These are phyloP conservation scores for Pyrenophora seminiperda DNA, from an alignment of 2,329 filamentous ascomycete species.

Conservation along the genomic window DNA sequence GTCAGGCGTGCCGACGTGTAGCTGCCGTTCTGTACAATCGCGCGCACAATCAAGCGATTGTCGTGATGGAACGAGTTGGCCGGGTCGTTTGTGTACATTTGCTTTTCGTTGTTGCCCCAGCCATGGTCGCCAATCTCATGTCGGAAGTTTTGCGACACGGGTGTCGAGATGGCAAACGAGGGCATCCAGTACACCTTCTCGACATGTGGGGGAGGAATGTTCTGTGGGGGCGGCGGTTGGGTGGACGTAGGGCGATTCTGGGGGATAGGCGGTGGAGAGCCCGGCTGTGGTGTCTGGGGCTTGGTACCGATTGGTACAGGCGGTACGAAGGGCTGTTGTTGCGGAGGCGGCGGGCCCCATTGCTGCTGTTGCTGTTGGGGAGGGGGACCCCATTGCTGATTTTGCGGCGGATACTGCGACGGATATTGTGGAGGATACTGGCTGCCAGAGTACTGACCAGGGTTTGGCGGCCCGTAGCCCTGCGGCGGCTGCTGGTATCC, in stretches of 20 bases:
- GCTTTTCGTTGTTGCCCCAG: constrained; percentile 66
- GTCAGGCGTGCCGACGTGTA: constrained; percentile 64
- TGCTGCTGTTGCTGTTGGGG: constrained; percentile 23
- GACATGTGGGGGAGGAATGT: constrained; percentile 27
- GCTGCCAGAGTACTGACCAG: constrained; percentile 24
- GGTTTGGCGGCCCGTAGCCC: constrained; percentile 13
- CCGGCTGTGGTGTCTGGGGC: constrained; percentile 32
- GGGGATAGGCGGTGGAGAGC: constrained; percentile 30
- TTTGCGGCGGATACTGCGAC: constrained; percentile 20
- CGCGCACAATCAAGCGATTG: constrained; percentile 59
- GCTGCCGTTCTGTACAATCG: constrained; percentile 50
- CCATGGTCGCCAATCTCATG: constrained; percentile 63
- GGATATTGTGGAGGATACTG: constrained; percentile 29
- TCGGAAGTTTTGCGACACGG: constrained; percentile 59
- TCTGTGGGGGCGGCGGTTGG: constrained; percentile 39
- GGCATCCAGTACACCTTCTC: constrained; percentile 59
- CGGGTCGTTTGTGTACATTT: constrained; percentile 60
- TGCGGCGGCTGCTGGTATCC: constrained; percentile 15
- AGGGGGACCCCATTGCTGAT: constrained; percentile 23
- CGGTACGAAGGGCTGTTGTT: constrained; percentile 34
- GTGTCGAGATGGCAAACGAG: constrained; percentile 54
- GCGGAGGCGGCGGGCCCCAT: constrained; percentile 31
- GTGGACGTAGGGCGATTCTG: constrained; percentile 35
- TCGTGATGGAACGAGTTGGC: constrained; percentile 62
- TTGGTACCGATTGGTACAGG: constrained; percentile 41